A percentile compares a stretch with the other conserved stretches of the same genome.
Evolutionary conservation across 805 yeast genomes (phyloP).

Genomic region (Saccharomyces mikatae): DNA sequence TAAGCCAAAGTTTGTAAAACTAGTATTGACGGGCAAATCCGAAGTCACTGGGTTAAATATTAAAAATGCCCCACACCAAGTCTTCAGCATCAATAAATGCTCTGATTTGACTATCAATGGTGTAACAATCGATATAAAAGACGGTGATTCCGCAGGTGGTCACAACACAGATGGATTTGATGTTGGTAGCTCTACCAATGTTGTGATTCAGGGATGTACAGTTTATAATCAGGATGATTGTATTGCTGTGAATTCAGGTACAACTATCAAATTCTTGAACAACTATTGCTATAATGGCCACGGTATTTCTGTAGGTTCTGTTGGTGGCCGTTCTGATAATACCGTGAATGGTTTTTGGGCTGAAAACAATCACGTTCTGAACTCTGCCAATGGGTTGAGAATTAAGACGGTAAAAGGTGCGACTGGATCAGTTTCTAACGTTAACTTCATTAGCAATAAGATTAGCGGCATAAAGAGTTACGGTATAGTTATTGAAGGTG

Average conservation of each 20-base stretch:
- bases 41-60: constrained; percentile 7
- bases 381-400: constrained; percentile 11
- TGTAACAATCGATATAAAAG: constrained; percentile 8
- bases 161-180: constrained; percentile 16
- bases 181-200: constrained; percentile 6
- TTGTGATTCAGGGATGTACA: constrained; percentile 6
- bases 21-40: constrained; percentile 6
- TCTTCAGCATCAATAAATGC: constrained; percentile 5
- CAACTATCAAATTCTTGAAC: constrained; percentile 6
- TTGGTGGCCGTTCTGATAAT: constrained; percentile 12
- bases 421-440: constrained; percentile 10
- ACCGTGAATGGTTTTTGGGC: constrained; percentile 7
- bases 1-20: constrained; percentile 11
- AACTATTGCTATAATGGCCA: constrained; percentile 14
- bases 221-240: constrained; percentile 15
- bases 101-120: constrained; percentile 3
- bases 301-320: constrained; percentile 15
- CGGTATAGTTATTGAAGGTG: constrained; percentile 14
- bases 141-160: constrained; percentile 8
- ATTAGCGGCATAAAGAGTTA: constrained; percentile 4
- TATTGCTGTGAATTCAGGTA: constrained; percentile 14
- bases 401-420: constrained; percentile 12
- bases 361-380: constrained; percentile 2
- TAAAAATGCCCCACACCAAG: constrained; percentile 10
- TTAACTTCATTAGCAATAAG: constrained; percentile 5